Conservation (phyloP, 495 filamentous ascomycete species). For the Cercophora scortea region DNA sequence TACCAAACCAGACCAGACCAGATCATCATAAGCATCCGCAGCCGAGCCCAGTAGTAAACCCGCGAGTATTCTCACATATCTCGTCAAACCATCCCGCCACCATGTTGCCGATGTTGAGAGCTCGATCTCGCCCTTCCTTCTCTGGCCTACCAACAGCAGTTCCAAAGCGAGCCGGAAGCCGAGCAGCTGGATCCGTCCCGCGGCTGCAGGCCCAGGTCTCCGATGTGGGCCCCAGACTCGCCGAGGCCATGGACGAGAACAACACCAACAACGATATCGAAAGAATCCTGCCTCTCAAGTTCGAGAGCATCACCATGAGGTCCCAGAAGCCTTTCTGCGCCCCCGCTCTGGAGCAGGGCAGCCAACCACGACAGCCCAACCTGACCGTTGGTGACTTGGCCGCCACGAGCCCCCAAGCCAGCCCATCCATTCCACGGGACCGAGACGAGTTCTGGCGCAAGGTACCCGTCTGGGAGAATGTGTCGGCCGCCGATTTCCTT, state of each 20-base stretch:
- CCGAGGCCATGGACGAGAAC: neutral
- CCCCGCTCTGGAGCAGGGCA: conserved; percentile 2
- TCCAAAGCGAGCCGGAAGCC: neutral
- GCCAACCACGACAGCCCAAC: neutral
- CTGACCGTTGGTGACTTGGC: no score
- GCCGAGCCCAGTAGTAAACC: no score
- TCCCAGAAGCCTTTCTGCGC: neutral
- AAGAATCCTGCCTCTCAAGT: neutral
- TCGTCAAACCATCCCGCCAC: no score
- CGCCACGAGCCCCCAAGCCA: no score
- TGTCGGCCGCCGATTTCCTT: conserved; percentile 35
- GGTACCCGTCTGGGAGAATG: conserved; percentile 33
- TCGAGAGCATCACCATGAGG: no score
- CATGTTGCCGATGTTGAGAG: no score
- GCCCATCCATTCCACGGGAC: neutral
- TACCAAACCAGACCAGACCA: no score
- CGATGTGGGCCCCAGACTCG: neutral
- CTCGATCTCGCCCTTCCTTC: no score
- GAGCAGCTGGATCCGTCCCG: conserved; percentile 10
- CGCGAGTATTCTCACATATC: no score
- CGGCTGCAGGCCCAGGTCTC: conserved; percentile 17
- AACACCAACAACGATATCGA: neutral
- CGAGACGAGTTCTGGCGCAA: conserved; percentile 36
- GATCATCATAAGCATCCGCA: no score
- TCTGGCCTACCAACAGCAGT: no score